Percentiles rank a stretch among this genome's conserved stretches.
Evolutionary conservation across 805 yeast genomes (phyloP).

Genomic region (Ogataea philodendri): DNA sequence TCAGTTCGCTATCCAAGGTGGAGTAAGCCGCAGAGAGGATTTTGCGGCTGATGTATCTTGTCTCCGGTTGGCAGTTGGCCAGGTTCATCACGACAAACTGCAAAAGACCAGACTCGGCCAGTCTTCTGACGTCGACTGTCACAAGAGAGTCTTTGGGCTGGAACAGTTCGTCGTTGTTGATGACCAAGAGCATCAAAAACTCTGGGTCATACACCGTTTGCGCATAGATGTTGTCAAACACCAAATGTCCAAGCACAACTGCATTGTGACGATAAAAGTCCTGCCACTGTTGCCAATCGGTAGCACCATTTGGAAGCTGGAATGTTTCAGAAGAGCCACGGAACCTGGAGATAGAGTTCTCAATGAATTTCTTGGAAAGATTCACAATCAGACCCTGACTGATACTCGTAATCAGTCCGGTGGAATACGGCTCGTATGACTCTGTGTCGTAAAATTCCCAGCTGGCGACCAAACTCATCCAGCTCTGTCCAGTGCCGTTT

Average conservation of each 20-base stretch:
- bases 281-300: conserved; percentile 30
- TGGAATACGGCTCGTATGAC: conserved; percentile 1
- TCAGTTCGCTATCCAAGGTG: conserved; percentile 39
- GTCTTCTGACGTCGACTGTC: conserved; percentile 50
- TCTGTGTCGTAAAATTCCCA: conserved; percentile 58
- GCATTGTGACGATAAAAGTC: conserved; percentile 29
- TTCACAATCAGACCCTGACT: conserved; percentile 47
- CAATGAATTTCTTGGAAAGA: conserved; percentile 48
- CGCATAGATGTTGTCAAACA: conserved; percentile 26
- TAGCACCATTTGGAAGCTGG: conserved; percentile 2
- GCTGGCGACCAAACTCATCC: conserved; percentile 59
- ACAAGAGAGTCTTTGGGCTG: conserved; percentile 23
- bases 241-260: conserved; percentile 9
- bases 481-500: conserved; percentile 44
- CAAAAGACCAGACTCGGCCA: conserved; percentile 57
- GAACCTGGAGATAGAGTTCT: conserved; percentile 45
- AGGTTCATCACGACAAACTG: conserved; percentile 49
- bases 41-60: conserved; percentile 38
- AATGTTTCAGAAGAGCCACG: conserved; percentile 26
- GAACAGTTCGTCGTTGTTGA: conserved; percentile 66
- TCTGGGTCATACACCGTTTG: conserved; percentile 60
- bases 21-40: conserved; percentile 46
- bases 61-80: conserved; percentile 33
- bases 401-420: conserved; percentile 14
- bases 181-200: conserved; percentile 58